Conservation (phyloP, 345 rosid species). For the Trapa incisa region DNA sequence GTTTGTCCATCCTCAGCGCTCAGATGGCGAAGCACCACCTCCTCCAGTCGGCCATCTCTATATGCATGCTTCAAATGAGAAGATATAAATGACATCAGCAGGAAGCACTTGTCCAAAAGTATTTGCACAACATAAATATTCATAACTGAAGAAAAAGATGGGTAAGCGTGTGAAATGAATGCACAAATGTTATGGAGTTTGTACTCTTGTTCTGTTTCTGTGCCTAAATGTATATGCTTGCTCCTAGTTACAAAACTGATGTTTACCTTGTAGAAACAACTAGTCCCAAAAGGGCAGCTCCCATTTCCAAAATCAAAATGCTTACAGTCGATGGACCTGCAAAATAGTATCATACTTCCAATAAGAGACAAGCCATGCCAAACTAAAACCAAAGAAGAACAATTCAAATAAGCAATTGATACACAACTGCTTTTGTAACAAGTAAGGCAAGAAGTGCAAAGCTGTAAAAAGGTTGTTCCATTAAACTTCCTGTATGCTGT, state of each 20-base stretch:
- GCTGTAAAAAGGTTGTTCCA: background rate
- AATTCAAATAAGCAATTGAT: background rate
- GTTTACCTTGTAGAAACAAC: conserved; percentile 84
- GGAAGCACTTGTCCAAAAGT: background rate
- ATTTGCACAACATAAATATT: background rate
- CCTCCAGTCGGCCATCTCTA: conserved; percentile 68
- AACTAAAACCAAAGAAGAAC: background rate
- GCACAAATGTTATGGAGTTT: background rate
- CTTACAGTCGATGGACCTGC: conserved; percentile 85
- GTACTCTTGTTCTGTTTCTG: background rate
- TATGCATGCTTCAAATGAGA: conserved; percentile 48
- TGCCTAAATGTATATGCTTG: background rate
- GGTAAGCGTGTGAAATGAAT: no score
- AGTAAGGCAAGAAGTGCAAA: background rate
- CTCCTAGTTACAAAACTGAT: background rate
- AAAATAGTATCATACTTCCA: background rate
- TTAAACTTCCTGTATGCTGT: background rate
- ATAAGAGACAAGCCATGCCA: background rate
- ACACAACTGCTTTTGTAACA: background rate
- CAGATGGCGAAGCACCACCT: conserved; percentile 58
- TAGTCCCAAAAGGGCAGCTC: conserved; percentile 86
- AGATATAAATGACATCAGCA: background rate
- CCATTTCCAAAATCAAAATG: conserved; percentile 87
- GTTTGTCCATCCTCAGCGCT: conserved; percentile 54
- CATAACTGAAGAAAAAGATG: no score